Base-by-base conservation (phyloP, 164 flowering plant species). In the Dillenia turbinata region DNA sequence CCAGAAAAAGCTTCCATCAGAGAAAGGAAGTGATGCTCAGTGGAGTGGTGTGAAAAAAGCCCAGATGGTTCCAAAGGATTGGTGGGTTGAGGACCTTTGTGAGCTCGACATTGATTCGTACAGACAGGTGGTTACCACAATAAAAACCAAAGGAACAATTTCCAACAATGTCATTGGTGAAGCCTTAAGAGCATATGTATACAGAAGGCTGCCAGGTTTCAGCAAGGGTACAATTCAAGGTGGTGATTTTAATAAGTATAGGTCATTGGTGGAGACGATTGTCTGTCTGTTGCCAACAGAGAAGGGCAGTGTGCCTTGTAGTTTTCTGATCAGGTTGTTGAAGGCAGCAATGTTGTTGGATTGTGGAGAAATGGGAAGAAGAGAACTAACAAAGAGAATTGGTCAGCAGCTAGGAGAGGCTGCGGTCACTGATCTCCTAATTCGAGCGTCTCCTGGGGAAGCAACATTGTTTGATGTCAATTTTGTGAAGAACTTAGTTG, bases 1-100 rank as follows among this genome's bases (percentile, higher is more conserved):
- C 63, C 73, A 79, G 49, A 83, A 80, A 62, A 84, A 86, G 66
- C 85, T 81, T 10, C 75, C 83, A 47, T 76, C 81, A 0, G 88
- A 84, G 56, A 82, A 78, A 48, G 84, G 81, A 44, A 72, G 54
- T 47, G 86, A 83, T 44, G 63, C 68, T 3, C 67, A 70, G 4
- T 77, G 81, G 77, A 86, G 79, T 40, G 81, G 83, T 17, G 79
- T 79, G 56, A 79, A 71, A 50, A 75, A 73, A 71, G 73, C 68
- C 2, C 82, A 54, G 47, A 49, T 49, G 9, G 90, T 88, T 46
- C 90, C 94, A 43, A 72, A 72, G 45, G 96, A 88, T 65, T 88
- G 96, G 96, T 86, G 96, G 92, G 88, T 85, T 0, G 92, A 89
- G 56, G 96, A 89, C 69, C 71, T 89, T 9, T 85, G 89, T 60